Evolutionary conservation across 2,329 filamentous ascomycete genomes (phyloP), one percentile per base, ranked within the genome.

Genomic region (Pseudogymnoascus verrucosus): DNA sequence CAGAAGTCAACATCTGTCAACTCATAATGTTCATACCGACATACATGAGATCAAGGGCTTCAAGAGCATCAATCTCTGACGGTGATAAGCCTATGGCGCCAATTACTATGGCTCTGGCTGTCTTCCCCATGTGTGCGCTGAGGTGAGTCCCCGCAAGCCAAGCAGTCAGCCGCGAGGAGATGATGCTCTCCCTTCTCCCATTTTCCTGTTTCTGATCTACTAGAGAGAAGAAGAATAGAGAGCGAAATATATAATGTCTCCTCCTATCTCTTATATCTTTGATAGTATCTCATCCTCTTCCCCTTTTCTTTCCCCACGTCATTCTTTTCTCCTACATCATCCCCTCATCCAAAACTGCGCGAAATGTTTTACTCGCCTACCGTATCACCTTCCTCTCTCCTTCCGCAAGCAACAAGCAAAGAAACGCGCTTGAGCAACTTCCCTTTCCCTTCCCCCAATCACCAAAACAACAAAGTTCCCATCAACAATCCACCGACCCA

Each of bases 361-460:
- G 44, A 54, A 54, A 54, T 54, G 44, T 54, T 54, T 31, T 54
- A 28, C 44, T 28, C 44, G 44, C 14, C 26, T 31, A 31, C 44
- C 44, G 14, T 54, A 54, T 23, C 31, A 1, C 51, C 28, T 4
- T 4, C 16, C 31, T 36, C 31, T 37, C 57, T 19, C 19, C 57
- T 60, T 60, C 57, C 57, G 31, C 57, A 36, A 39, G 36, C 57
- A 60, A 60, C 57, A 60, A 60, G 42, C 42, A 47, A 26, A 37
- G 31, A 60, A 60, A 60, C 57, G 57, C 57, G 57, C 57, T 60
- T 54, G 44, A 54, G 44, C 44, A 28, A 54, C 44, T 54, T 54
- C 44, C 44, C 44, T 51, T 23, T 51, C 44, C 44, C 23, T 51
- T 28, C 14, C 44, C 31, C 31, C n/a, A 36, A 60, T 60, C 57